A percentile compares a stretch with the other conserved stretches of the same genome.
Conservation (phyloP, 2,329 filamentous ascomycete genomes). For the Botryotinia narcissicola region DNA sequence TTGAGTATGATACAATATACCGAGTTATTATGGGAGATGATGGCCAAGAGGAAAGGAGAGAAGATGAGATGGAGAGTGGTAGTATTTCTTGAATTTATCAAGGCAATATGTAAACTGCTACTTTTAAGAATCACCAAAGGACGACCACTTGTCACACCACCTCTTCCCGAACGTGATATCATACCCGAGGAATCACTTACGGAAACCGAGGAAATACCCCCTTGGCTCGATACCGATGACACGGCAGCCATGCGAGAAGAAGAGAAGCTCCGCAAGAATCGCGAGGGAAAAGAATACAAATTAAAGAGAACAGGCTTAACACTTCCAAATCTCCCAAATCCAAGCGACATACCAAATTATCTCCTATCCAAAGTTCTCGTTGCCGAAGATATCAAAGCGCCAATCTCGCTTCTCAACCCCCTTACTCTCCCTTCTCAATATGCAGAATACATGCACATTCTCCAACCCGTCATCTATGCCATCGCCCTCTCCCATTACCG, state of each 20-base stretch:
- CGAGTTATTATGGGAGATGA: slow-evolving; percentile 96
- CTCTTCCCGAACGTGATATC: slow-evolving; percentile 80
- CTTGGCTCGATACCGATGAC: slow-evolving; percentile 41
- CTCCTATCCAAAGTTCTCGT: slow-evolving; percentile 87
- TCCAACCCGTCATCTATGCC: slow-evolving; percentile 85
- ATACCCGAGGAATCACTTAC: slow-evolving; percentile 57
- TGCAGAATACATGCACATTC: slow-evolving; percentile 87
- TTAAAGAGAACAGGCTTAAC: slow-evolving; percentile 94
- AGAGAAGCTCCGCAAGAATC: slow-evolving; percentile 10
- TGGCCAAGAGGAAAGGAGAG: slow-evolving; percentile 79
- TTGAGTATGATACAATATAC: slow-evolving; percentile 93
- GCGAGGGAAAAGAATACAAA: slow-evolving; percentile 61
- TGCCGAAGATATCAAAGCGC: slow-evolving; percentile 94
- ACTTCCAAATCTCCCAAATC: slow-evolving; percentile 77
- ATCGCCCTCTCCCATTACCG: slow-evolving; percentile 68
- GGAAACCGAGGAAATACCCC: slow-evolving; percentile 42
- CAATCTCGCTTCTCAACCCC: slow-evolving; percentile 79
- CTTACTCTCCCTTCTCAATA: slow-evolving; percentile 70
- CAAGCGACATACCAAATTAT: slow-evolving; percentile 80
- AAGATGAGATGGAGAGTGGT: slow-evolving; percentile 85
- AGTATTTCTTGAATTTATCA: slow-evolving; percentile 78
- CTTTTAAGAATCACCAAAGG: slow-evolving; percentile 80
- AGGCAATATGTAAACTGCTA: slow-evolving; percentile 78
- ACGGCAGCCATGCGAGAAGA: slow-evolving; percentile 26
- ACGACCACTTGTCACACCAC: slow-evolving; percentile 77